Evolutionary conservation across 129 eudicot species (phyloP).

Genomic region (Flaveria robusta): DNA sequence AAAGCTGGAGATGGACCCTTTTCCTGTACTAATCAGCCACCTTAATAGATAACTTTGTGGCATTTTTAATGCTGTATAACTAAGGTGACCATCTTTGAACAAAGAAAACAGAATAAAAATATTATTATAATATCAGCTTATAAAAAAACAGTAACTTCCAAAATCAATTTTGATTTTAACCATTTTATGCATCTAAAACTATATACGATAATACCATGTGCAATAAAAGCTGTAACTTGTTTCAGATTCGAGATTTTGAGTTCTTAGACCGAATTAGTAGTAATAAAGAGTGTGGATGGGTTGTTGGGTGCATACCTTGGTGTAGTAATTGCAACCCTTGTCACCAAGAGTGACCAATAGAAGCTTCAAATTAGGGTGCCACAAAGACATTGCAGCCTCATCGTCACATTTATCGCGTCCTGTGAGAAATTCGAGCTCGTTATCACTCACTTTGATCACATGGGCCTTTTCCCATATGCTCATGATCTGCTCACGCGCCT

Average conservation of each 20-base stretch:
- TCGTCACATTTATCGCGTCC: constrained; percentile 77
- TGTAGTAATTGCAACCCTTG: constrained; percentile 89
- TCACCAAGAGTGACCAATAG: constrained; percentile 95
- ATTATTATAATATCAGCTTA: too few relatives aligned
- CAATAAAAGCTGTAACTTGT: too few relatives aligned
- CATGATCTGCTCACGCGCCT: constrained; percentile 81
- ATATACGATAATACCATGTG: too few relatives aligned
- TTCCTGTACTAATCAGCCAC: constrained; percentile 8
- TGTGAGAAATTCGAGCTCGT: constrained; percentile 88
- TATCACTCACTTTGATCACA: constrained; percentile 89
- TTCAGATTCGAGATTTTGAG: too few relatives aligned
- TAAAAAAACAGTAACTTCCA: too few relatives aligned
- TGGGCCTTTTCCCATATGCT: constrained; percentile 98
- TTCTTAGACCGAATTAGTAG: too few relatives aligned
- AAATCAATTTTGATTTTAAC: too few relatives aligned
- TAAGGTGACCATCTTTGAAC: neutral
- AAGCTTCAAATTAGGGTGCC: constrained; percentile 94
- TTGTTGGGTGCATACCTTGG: constrained; percentile 98
- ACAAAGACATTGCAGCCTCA: constrained; percentile 78
- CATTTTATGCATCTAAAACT: too few relatives aligned
- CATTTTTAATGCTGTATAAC: neutral
- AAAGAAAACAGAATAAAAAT: too few relatives aligned
- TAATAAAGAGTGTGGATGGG: too few relatives aligned
- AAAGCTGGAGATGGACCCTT: constrained; percentile 34
- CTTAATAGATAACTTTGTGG: neutral